Percentiles rank a stretch among this genome's conserved stretches.
Conservation (phyloP, 257 asterid genomes). For the Przewalskia tangutica region DNA sequence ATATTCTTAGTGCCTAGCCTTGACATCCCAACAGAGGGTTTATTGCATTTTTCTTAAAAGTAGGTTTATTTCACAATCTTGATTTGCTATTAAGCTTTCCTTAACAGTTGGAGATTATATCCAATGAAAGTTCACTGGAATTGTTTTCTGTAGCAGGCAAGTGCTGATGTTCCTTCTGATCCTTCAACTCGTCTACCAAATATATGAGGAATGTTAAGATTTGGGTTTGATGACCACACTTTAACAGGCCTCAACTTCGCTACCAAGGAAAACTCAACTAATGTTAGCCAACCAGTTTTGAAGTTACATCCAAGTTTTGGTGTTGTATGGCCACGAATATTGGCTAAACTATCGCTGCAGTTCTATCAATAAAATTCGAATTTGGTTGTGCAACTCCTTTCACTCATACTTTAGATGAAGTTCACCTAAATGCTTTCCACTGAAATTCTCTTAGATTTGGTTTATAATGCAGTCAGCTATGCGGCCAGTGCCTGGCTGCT, state of each 20-base stretch:
- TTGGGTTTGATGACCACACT: background rate
- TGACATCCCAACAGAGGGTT: background rate
- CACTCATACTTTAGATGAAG: background rate
- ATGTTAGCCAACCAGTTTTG: background rate
- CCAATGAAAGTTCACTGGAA: background rate
- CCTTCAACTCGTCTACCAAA: slow-evolving; percentile 62
- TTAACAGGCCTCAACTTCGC: background rate
- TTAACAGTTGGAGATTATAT: background rate
- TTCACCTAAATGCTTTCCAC: background rate
- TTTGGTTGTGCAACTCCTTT: background rate
- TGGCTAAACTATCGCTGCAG: background rate
- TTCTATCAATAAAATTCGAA: background rate
- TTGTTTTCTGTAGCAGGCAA: slow-evolving; percentile 39
- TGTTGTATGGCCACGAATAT: background rate
- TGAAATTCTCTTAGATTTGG: background rate
- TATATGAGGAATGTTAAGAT: slow-evolving; percentile 15
- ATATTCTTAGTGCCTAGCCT: background rate
- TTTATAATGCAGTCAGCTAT: background rate
- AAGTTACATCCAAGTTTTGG: background rate
- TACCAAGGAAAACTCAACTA: background rate
- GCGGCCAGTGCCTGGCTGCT: background rate
- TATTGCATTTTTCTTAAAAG: background rate
- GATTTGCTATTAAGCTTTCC: background rate
- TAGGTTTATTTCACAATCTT: background rate
- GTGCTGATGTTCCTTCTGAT: slow-evolving; percentile 43